Evolutionary conservation across 768 basidiomycete species (phyloP), one percentile per base, ranked within the genome.

Genomic region (Exidia glandulosa): DNA sequence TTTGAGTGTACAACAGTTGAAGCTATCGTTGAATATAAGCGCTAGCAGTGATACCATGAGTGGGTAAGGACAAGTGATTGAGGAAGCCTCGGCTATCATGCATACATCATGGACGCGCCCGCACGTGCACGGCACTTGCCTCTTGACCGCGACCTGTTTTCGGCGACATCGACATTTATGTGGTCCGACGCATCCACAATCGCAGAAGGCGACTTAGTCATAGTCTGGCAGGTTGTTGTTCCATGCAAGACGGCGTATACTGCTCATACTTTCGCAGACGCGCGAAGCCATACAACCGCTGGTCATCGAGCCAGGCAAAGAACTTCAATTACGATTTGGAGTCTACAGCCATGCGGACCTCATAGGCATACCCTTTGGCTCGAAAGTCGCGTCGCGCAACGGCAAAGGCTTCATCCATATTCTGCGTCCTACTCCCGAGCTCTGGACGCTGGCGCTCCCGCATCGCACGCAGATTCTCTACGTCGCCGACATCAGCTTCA

Each of bases 391-490:
- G 41, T 84, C 89, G 19, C 79, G 82, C 71, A 85, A 82, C 63
- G 87, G 88, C 36, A 82, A 81, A 58, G 94, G 94, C 23, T 97
- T 94, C 77, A 79, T 97, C 41, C 88, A 95, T 68, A 76, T 97
- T 62, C 82, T 99, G 16, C 81, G 94, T 10, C 96, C 95, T 2
- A 97, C 95, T 0, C 94, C 95, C 2, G 94, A 98, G 68, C 83
- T 99, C 29, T 98, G 96, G 96, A 97, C 96, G 0, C 81, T 94
- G 67, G 94, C 95, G 0, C 79, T 98, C 9, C 94, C 95, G 0
- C 96, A 99, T 73, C 83, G 96, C 52, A 98, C 96, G 0, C 96
- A 99, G 74, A 99, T 98, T 68, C 80, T 99, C 27, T 99, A 99
- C 74, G 77, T 94, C 62, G 91, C 95, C 3, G 96, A 99, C 70